phyloP scores from a whole-genome alignment of 768 basidiomycete species.

The Zangia roseola region DNA sequence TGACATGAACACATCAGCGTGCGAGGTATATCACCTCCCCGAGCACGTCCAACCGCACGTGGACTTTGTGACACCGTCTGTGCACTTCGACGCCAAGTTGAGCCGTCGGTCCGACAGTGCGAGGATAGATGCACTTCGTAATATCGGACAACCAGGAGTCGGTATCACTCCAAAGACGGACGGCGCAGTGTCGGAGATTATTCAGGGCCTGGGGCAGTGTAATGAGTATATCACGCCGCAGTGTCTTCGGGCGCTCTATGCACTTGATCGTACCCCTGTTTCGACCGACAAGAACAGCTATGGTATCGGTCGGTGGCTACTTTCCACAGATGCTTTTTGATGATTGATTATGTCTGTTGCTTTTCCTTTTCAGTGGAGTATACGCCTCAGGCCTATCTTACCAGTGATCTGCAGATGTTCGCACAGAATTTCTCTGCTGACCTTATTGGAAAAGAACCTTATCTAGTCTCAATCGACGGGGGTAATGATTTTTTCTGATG shows the following conservation, averaged over 20 bases:
- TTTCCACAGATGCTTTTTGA: neutral
- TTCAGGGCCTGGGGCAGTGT: constrained; percentile 19
- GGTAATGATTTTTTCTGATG: constrained; percentile 18
- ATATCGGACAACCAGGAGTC: constrained; percentile 17
- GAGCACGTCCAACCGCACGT: constrained; percentile 31
- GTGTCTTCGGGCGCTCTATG: constrained; percentile 31
- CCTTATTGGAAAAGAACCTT: constrained; percentile 26
- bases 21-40: constrained; percentile 34
- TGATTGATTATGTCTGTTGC: neutral
- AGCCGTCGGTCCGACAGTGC: constrained; percentile 12
- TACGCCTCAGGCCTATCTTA: constrained; percentile 32
- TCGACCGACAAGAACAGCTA: constrained; percentile 31
- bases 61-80: constrained; percentile 35
- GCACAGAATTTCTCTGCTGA: constrained; percentile 20
- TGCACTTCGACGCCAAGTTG: constrained; percentile 32
- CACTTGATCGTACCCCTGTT: constrained; percentile 23
- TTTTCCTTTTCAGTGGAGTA: constrained; percentile 28
- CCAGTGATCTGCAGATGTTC: constrained; percentile 34
- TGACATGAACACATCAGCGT: constrained; percentile 19
- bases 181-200: constrained; percentile 10
- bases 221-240: constrained; percentile 29
- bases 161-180: constrained; percentile 16
- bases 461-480: constrained; percentile 36
- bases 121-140: neutral
- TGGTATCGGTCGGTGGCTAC: constrained; percentile 28